Evolutionary conservation across 345 rosid species (phyloP).

Genomic region (Schrenkiella parvula): DNA sequence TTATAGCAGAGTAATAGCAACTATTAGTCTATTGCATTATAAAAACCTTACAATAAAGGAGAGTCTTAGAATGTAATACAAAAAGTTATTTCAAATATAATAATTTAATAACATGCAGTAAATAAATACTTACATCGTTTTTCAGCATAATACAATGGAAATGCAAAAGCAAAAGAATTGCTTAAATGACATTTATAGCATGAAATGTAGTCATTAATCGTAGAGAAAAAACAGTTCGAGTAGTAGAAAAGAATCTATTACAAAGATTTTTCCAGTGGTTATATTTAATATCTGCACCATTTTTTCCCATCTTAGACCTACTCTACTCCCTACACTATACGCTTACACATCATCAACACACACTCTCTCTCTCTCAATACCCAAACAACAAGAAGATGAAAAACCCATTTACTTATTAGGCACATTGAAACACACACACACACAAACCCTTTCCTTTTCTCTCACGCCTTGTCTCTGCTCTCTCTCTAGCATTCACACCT

Average conservation of each 20-base stretch:
- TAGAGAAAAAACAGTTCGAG: conserved; percentile 5
- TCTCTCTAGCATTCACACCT: conserved; percentile 30
- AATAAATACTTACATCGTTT: not conserved
- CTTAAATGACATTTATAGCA: conserved; percentile 3
- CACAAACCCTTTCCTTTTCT: conserved; percentile 32
- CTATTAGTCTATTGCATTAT: not conserved
- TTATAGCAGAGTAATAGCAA: not conserved
- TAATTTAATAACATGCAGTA: not conserved
- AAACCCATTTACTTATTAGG: conserved; percentile 9
- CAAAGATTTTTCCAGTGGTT: conserved; percentile 29
- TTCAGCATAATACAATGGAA: not conserved
- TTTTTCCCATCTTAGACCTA: conserved; percentile 24
- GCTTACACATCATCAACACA: conserved; percentile 2
- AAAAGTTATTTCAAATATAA: not conserved
- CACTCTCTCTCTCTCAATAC: not conserved
- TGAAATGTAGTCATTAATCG: not conserved
- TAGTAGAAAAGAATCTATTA: conserved; percentile 19
- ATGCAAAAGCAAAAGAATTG: not conserved
- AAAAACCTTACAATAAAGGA: no score
- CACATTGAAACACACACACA: conserved; percentile 18
- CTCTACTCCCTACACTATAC: conserved; percentile 27
- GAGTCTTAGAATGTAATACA: no score
- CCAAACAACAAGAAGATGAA: conserved; percentile 21
- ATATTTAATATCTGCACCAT: conserved; percentile 30
- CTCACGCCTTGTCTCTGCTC: conserved; percentile 31